Evolutionary conservation across 495 filamentous ascomycete species (phyloP).

Genomic region (Annulohypoxylon stygium): DNA sequence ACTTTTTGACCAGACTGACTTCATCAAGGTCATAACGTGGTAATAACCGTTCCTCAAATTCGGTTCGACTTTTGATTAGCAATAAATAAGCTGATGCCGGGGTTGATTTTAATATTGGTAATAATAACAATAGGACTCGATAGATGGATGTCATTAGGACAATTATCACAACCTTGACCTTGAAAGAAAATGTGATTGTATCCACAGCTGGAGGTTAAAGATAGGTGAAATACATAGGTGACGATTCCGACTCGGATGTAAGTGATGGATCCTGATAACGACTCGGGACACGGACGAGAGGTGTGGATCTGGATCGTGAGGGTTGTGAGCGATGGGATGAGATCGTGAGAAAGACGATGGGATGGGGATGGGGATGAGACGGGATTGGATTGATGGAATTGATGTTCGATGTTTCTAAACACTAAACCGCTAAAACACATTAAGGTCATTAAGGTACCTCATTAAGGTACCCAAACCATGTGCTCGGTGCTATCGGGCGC

Average conservation of each 20-base stretch:
- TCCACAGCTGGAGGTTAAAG: background rate
- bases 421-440: slow-evolving; percentile 1
- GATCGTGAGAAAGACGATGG: slow-evolving; percentile 22
- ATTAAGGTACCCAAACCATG: slow-evolving; percentile 6
- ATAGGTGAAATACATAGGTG: slow-evolving; percentile 1
- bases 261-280: slow-evolving; percentile 1
- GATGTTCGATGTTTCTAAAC: slow-evolving; percentile 11
- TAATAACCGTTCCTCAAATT: slow-evolving; percentile 16
- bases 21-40: slow-evolving; percentile 32
- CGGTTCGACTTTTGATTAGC: slow-evolving; percentile 26
- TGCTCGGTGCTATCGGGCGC: slow-evolving; percentile 10
- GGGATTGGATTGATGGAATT: slow-evolving; percentile 4
- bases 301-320: slow-evolving; percentile 24
- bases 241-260: slow-evolving; percentile 2
- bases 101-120: slow-evolving; percentile 14
- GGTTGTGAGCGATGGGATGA: background rate
- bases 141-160: background rate
- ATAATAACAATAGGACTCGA: background rate
- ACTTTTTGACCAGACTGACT: slow-evolving; percentile 32
- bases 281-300: slow-evolving; percentile 14
- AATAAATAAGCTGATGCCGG: slow-evolving; percentile 44
- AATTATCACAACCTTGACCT: slow-evolving; percentile 6
- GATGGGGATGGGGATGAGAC: too few species aligned
- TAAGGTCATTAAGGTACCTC: slow-evolving; percentile 4
- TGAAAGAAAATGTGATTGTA: slow-evolving; percentile 1